Conservation (phyloP, 192 early-diverging fungal species). For the Coemansia sp. region DNA sequence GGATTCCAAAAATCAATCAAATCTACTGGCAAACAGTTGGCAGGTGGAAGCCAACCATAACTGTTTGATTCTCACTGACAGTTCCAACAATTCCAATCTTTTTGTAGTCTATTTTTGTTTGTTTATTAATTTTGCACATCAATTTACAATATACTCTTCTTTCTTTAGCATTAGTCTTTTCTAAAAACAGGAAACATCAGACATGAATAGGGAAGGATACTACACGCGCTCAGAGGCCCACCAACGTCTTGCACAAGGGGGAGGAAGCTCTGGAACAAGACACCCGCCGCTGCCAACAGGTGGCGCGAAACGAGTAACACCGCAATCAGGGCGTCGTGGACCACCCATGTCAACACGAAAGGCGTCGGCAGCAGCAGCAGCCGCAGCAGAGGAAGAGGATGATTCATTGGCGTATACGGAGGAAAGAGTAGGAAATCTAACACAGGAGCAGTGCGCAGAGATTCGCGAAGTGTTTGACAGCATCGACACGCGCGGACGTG, state of each 20-base stretch:
- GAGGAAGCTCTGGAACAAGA: background rate
- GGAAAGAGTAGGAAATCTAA: slow-evolving; percentile 27
- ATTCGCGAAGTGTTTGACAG: slow-evolving; percentile 44
- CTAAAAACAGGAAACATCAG: background rate
- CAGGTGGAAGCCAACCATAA: too few species aligned
- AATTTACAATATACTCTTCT: background rate
- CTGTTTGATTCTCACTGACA: too few species aligned
- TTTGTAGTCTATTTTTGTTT: too few species aligned
- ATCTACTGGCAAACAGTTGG: too few species aligned
- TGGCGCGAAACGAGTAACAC: slow-evolving; percentile 8
- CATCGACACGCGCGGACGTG: slow-evolving; percentile 32
- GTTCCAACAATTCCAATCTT: too few species aligned
- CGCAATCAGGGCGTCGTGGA: slow-evolving; percentile 6
- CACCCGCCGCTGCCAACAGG: slow-evolving; percentile 8
- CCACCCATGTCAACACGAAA: slow-evolving; percentile 12
- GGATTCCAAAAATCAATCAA: too few species aligned
- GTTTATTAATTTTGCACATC: background rate
- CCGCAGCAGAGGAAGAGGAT: background rate
- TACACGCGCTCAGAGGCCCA: slow-evolving; percentile 7
- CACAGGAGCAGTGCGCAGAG: slow-evolving; percentile 41
- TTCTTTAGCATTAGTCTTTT: background rate
- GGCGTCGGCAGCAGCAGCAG: background rate
- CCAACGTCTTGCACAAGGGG: slow-evolving; percentile 12
- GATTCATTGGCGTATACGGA: slow-evolving; percentile 7
- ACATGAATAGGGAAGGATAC: slow-evolving; percentile 8